Evolutionary conservation across 176 grass and related monocot genomes (phyloP), one percentile per base, ranked within the genome.

Genomic region (Raddia guianensis): DNA sequence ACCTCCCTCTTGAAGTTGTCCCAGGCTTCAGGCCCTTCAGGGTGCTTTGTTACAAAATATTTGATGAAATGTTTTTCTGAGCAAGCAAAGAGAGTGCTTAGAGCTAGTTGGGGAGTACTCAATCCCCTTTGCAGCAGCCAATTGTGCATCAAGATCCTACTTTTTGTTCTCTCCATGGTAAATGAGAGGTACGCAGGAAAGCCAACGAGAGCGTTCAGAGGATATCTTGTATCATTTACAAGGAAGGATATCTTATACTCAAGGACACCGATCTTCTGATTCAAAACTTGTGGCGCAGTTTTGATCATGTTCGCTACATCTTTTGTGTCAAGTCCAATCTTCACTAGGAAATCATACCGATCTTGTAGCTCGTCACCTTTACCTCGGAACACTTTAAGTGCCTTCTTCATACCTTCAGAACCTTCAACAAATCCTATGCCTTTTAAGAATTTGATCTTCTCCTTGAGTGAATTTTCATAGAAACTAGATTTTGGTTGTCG

Each of bases 291-390:
- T 11, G 91, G 88, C n/a, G 88, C 74, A 21, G 55, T 0, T 64
- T 86, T 93, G 79, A 93, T 83, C 88, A 88, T 90, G 20, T 57
- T 19, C 7, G 52, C 61, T 9, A 88, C 85, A 80, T 93, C 88
- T 60, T 85, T 47, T 12, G 63, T 79, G 40, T 88, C 70, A 20
- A 93, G 27, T 60, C 91, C 91, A 13, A 70, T 37, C 64, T 66
- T 83, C 64, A 93, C 85, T 56, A 93, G 58, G 52, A 88, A 93
- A 32, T 88, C 60, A 71, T 73, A 93, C 7, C 88, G 85, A 51
- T 83, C 65, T 80, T 93, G 82, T 48, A 90, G 91, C 55, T 93
- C 82, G 34, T 76, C 75, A 63, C 91, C 91, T 84, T 90, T 93
- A 14, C 91, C 91, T 56, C 91, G 91, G 75, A 88, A 93, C 5